Percentiles rank a stretch among this genome's conserved stretches.
These are phyloP conservation scores for Apocynum venetum DNA, from an alignment of 257 asterid species.

Conservation along the genomic window DNA sequence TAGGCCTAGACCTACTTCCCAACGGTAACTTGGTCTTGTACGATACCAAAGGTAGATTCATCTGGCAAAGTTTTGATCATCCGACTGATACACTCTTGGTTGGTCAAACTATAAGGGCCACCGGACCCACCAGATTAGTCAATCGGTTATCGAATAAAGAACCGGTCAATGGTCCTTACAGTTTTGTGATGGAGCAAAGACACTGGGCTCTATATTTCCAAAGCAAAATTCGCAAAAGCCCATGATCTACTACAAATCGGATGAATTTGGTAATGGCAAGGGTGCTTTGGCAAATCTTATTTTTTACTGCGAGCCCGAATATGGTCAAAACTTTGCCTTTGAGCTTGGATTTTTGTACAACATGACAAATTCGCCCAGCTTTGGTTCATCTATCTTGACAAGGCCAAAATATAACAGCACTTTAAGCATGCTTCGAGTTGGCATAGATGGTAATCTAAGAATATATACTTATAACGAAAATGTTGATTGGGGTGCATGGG, in stretches of 20 bases:
- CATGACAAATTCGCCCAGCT: conserved; percentile 24
- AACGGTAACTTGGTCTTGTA: conserved; percentile 30
- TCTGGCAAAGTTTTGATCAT: conserved; percentile 36
- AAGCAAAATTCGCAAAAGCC: conserved; percentile 16
- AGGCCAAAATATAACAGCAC: conserved; percentile 44
- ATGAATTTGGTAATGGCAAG: conserved; percentile 31
- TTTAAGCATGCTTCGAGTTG: conserved; percentile 41
- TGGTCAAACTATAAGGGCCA: conserved; percentile 23
- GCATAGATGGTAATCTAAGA: conserved; percentile 42
- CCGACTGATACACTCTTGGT: conserved; percentile 32
- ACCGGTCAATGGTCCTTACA: conserved; percentile 26
- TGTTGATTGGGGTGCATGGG: conserved; percentile 44
- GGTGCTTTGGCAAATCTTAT: conserved; percentile 24
- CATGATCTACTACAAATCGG: conserved; percentile 25
- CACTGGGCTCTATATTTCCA: conserved; percentile 23
- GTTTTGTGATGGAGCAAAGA: conserved; percentile 17
- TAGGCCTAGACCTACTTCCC: conserved; percentile 17
- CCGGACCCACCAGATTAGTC: conserved; percentile 21
- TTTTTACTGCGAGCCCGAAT: conserved; percentile 25
- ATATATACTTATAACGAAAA: conserved; percentile 33
- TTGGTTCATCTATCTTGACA: conserved; percentile 22
- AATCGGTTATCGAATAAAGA: conserved; percentile 20
- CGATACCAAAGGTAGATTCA: conserved; percentile 13
- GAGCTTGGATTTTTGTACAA: conserved; percentile 34
- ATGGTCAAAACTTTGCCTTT: conserved; percentile 23